Evolutionary conservation across 129 eudicot genomes (phyloP), one percentile per base, ranked within the genome.

Genomic region (Mikania micrantha): DNA sequence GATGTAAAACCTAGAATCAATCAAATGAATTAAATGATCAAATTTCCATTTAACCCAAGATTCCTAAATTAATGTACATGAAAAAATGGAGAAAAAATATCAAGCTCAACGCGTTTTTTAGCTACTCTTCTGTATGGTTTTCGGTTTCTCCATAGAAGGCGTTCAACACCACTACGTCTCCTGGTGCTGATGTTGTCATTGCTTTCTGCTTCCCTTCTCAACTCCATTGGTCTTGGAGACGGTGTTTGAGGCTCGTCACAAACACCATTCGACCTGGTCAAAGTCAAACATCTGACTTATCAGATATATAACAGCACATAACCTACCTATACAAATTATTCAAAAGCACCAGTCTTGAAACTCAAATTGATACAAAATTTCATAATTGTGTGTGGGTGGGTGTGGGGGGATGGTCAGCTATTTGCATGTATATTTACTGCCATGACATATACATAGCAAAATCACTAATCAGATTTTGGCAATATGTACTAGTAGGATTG

Each of bases 191-290:
- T 59, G 28, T 78, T 58, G 27, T 77, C 66, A 10, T 72, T 53
- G 9, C 29, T 47, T 57, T 49, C 74, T 21, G 81, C 64, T 49
- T 75, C 85, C 80, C 86, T 80, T 48, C 86, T 78, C 52, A 81
- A 66, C 60, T 82, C 91, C 9, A 72, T 59, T 27, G 83, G 78
- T 32, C 91, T 81, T 9, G 89, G 93, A 50, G 96, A 87, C 0
- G 99, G 99, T 19, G 97, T 94, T 59, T 90, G 93, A 29, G 99
- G 97, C 69, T 86, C 99, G 40, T 84, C 92, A 48, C 80, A 79
- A 70, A 79, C 85, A 34, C 69, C 68, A 64, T 83, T 76, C 28
- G 73, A 79, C 81, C 99, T 90, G 88, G 19, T 53, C 59, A 15
- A 59, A 60, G 62, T 71, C 59, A 47, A 75, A 66, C 64, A 52